A percentile compares a stretch with the other conserved stretches of the same genome.
phyloP scores from a whole-genome alignment of 2,329 filamentous ascomycete species.

The Pyrenochaeta sp. region DNA sequence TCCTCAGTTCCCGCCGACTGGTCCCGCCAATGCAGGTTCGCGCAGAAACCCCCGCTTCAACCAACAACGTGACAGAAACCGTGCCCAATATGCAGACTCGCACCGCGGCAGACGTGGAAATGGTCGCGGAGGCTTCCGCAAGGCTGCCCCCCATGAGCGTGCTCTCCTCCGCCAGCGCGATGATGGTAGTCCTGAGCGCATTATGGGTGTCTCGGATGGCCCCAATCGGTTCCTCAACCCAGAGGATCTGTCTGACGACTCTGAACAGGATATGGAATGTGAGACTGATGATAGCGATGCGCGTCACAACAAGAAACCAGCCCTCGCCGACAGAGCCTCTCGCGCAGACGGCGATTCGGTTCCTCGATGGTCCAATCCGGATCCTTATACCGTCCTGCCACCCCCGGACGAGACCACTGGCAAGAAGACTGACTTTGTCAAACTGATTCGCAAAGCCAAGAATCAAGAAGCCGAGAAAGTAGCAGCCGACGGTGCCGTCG shows the following conservation, averaged over 20 bases:
- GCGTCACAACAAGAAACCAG: slow-evolving; percentile 32
- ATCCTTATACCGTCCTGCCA: slow-evolving; percentile 88
- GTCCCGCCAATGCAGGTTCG: slow-evolving; percentile 23
- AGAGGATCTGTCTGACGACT: slow-evolving; percentile 51
- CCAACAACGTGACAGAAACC: slow-evolving; percentile 19
- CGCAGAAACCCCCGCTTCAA: slow-evolving; percentile 26
- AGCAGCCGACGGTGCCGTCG: slow-evolving; percentile 58
- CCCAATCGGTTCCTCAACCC: slow-evolving; percentile 50
- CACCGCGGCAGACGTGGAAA: slow-evolving; percentile 21
- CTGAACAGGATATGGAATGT: slow-evolving; percentile 42
- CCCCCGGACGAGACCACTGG: slow-evolving; percentile 73
- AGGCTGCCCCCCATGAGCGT: slow-evolving; percentile 52
- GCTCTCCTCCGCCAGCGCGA: slow-evolving; percentile 53
- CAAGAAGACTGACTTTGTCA: slow-evolving; percentile 87
- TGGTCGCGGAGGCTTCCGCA: slow-evolving; percentile 26
- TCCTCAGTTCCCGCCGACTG: slow-evolving; percentile 40
- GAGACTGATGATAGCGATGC: slow-evolving; percentile 20
- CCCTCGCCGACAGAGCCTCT: slow-evolving; percentile 20
- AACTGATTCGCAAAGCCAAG: slow-evolving; percentile 89
- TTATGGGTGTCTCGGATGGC: slow-evolving; percentile 53
- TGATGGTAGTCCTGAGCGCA: slow-evolving; percentile 53
- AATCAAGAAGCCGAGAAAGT: slow-evolving; percentile 63
- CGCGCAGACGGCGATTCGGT: slow-evolving; percentile 43
- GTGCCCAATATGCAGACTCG: slow-evolving; percentile 10
- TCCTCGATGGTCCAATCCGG: slow-evolving; percentile 94